Evolutionary conservation across 1,284 basidiomycete genomes (phyloP), one percentile per base, ranked within the genome.

Genomic region (Malassezia sympodialis): DNA sequence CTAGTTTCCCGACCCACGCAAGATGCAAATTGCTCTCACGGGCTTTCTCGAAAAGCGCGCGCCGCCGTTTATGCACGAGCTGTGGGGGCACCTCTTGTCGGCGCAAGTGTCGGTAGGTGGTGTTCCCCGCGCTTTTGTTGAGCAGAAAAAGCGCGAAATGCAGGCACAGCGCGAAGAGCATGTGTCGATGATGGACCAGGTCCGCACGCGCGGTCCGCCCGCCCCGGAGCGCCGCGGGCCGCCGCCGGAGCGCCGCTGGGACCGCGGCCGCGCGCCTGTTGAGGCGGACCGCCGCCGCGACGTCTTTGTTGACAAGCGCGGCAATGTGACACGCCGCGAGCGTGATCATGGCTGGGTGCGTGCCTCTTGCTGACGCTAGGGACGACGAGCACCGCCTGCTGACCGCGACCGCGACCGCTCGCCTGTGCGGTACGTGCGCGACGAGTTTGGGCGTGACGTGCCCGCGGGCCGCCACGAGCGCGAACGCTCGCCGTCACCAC

Each of bases 101-200:
- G 93, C 93, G 3, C 93, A 96, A 75, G 79, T 81, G 37, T 88
- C 88, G 27, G 82, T 87, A 1, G 86, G 87, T 7, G 90, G 90
- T 59, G 88, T 98, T 0, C 93, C 93, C 2, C 82, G 83, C n/a
- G 85, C 85, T 23, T 90, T 96, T 72, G 84, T 98, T 21, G 90
- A 96, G 68, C 85, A 88, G 72, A 96, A 96, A 78, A 98, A 98
- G 77, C 83, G 83, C 68, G 93, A 98, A 76, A 83, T 96, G 80
- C 80, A 87, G 27, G 79, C 83, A n/a, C 79, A 82, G 44, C 55
- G 55, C 8, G 35, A 26, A 4, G 44, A 57, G 19, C 42, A 39
- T 8, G 37, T 34, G 1, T 23, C 31, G 14, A 24, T 49, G 11
- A 43, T 47, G 32, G 50, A 23, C 10, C 49, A 57, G 17, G 49